Evolutionary conservation across 768 basidiomycete genomes (phyloP), one percentile per base, ranked within the genome.

Genomic region (Lactifluus subvellereus): DNA sequence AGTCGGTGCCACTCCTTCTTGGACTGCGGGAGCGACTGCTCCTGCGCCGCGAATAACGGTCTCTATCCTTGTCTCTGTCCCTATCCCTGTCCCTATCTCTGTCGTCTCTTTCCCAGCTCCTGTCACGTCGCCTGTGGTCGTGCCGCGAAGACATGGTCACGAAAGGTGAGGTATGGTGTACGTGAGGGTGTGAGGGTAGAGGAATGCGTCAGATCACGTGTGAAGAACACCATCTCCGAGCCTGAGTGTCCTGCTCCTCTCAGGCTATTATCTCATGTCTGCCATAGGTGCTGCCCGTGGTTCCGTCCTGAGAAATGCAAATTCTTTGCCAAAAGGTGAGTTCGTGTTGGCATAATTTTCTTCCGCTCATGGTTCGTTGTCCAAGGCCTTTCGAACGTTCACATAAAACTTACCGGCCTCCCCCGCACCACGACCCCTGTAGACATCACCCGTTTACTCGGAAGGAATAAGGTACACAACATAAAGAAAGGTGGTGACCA

Each of bases 141-240:
- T 71, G 63, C 18, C 73, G 71, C 1, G 74, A 73, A 49, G 74
- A 75, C 74, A 75, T 75, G 30, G 43, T 35, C 57, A 50, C n/a
- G 30, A 32, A 14, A 16, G 22, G 22, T 43, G 27, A 11, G 18
- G 37, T 11, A 38, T 27, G 27, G 27, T 9, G 14, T 13, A 20
- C 9, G 14, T 16, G 37, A 37, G 18, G 52, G 35, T 43, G 11
- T 20, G 8, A 16, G 6, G 14, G 27, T 37, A 20, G 22, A 16
- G 33, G 47, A 48, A 52, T 37, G 48, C 48, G 57, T 52, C 2
- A 32, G 58, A 64, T 64, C 63, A 60, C 63, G 63, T 64, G 63
- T 42, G 9, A 22, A 27, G 43, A 7, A 16, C n/a, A n/a, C n/a
- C n/a, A n/a, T n/a, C 2, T 20, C 2, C 30, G 20, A 6, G 40